Percentiles rank a stretch among this genome's conserved stretches.
These are phyloP conservation scores for Terfezia claveryi DNA, from an alignment of 495 filamentous ascomycete genomes.

Conservation along the genomic window DNA sequence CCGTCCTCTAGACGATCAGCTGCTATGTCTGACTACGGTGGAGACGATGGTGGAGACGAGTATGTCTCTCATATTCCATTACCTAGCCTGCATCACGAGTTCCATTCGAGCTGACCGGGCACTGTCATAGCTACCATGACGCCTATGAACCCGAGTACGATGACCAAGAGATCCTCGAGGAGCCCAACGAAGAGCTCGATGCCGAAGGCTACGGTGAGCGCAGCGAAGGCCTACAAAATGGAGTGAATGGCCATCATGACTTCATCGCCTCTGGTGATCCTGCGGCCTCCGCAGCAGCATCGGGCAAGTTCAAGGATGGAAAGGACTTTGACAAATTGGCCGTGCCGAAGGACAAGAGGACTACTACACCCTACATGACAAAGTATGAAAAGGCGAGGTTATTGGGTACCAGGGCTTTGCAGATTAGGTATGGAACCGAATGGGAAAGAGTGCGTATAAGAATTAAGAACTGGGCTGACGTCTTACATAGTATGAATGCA, in stretches of 20 bases:
- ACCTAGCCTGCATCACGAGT: background rate
- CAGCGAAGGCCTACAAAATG: conserved; percentile 28
- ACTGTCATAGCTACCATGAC: conserved; percentile 13
- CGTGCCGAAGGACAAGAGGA: conserved; percentile 68
- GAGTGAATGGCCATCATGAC: conserved; percentile 29
- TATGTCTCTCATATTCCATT: conserved; percentile 13
- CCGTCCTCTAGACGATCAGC: background rate
- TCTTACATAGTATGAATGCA: conserved; percentile 65
- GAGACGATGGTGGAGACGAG: conserved; percentile 15
- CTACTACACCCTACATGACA: conserved; percentile 95
- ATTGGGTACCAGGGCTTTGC: conserved; percentile 73
- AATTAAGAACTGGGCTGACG: background rate
- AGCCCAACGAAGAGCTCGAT: conserved; percentile 33
- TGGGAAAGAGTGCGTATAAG: background rate
- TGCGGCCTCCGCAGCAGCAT: conserved; percentile 37
- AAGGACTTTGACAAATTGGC: conserved; percentile 52
- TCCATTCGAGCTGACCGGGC: background rate
- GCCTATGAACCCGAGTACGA: conserved; percentile 40
- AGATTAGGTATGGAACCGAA: conserved; percentile 54
- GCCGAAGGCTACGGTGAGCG: conserved; percentile 32
- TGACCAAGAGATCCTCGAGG: conserved; percentile 33
- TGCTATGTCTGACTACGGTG: conserved; percentile 12
- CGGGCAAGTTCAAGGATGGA: conserved; percentile 24
- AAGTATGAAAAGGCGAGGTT: conserved; percentile 94
- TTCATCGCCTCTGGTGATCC: conserved; percentile 57